Evolutionary conservation across 208 protist genomes (phyloP), one percentile per base, ranked within the genome.

Genomic region (Leishmania tropica): DNA sequence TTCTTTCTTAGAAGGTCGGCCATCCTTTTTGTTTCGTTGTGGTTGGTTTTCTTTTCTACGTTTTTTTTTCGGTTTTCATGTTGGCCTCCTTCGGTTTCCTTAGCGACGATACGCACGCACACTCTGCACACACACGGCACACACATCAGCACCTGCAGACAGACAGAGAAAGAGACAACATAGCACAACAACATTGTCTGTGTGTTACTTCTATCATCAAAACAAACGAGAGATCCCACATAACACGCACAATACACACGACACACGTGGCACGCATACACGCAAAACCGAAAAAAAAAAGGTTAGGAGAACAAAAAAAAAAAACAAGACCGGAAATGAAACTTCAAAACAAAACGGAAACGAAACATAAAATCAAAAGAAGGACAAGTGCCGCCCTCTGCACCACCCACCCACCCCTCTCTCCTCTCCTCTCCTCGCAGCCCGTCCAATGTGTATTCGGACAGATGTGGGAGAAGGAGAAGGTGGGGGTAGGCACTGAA

Each of bases 321-420:
- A 81, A 77, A 78, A 73, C 51, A 54, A 54, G 10, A 54, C 10
- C 51, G 51, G 51, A 54, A 54, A 21, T 13, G 2, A 21, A 54
- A 54, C 15, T 54, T 54, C 5, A 21, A 54, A 54, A 80, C 65
- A 80, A 15, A 83, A 83, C 4, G 35, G 62, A 78, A 84, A 65
- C 58, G 35, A 65, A 42, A 84, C 68, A 72, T 70, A 68, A 28
- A 79, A 37, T 58, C 2, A 21, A 68, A 60, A 37, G 85, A 72
- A 83, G 31, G 62, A 77, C 2, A 56, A 47, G 45, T 0, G 42
- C 13, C 62, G 62, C 17, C 62, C 62, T 62, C 56, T 8, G 7
- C 56, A 1, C 28, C 21, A 58, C 53, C 53, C 53, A 17, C 21
- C 0, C 21, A 35, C 64, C 3, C 17, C 35, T 15, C 1, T 68